These are phyloP conservation scores for Penicillium digitatum DNA, from an alignment of 2,329 filamentous ascomycete genomes.

Conservation along the genomic window DNA sequence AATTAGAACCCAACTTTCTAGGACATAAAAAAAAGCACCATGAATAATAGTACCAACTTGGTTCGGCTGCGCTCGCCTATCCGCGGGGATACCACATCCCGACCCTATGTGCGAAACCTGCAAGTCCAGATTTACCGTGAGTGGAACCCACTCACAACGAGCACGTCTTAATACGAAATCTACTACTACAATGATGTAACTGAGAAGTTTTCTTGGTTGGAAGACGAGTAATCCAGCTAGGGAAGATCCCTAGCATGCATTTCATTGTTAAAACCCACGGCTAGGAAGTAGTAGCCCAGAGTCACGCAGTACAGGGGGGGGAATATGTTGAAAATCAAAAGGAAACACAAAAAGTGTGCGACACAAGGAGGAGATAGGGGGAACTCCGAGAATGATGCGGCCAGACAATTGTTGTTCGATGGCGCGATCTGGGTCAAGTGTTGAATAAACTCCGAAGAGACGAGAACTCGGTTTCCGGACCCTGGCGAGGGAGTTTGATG, in stretches of 20 bases:
- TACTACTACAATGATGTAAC: not conserved
- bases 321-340: slow-evolving; percentile 9
- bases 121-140: not conserved
- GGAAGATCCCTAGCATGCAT: not conserved
- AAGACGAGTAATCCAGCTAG: not conserved
- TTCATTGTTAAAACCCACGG: slow-evolving; percentile 4
- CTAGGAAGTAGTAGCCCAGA: slow-evolving; percentile 6
- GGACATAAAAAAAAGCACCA: no score
- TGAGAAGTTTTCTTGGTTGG: not conserved
- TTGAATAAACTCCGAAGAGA: not conserved
- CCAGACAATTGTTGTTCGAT: slow-evolving; percentile 11
- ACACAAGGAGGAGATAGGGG: not conserved
- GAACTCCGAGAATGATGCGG: slow-evolving; percentile 4
- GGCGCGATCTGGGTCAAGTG: not conserved
- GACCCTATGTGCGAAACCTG: not conserved
- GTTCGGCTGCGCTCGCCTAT: not conserved
- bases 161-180: not conserved
- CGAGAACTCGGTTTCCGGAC: slow-evolving; percentile 1
- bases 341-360: not conserved
- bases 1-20: no score
- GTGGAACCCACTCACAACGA: not conserved
- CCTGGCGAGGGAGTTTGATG: no score
- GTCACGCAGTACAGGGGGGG: slow-evolving; percentile 1
- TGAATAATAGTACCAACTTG: no score
- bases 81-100: not conserved